phyloP scores from a whole-genome alignment of 2,329 filamentous ascomycete species.

The Anthostomella pinea region DNA sequence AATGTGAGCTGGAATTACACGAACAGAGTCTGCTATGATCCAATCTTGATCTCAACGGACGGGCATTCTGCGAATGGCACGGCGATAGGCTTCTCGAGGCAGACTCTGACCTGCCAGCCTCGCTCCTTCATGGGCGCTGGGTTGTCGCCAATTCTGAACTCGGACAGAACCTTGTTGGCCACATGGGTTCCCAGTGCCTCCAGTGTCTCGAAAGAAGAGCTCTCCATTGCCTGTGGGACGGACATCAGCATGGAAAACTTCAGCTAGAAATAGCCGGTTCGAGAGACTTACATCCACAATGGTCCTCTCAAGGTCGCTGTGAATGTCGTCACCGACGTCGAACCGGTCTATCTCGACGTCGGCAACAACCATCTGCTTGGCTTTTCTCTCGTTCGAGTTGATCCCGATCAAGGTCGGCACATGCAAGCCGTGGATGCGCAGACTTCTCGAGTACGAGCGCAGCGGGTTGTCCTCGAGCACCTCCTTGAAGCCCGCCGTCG shows the following conservation, averaged over 20 bases:
- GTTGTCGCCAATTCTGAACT: conserved; percentile 35
- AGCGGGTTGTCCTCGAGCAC: conserved; percentile 25
- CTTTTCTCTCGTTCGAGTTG: conserved; percentile 65
- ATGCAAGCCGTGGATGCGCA: conserved; percentile 56
- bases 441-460: conserved; percentile 29
- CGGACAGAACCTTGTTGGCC: conserved; percentile 43
- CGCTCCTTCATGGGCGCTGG: conserved; percentile 37
- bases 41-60: conserved; percentile 55
- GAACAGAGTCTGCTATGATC: conserved; percentile 28
- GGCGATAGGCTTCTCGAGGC: conserved; percentile 70
- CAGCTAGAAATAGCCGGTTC: background rate
- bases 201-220: conserved; percentile 60
- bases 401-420: conserved; percentile 70
- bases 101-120: conserved; percentile 55
- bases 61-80: conserved; percentile 71
- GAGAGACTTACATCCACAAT: conserved; percentile 55
- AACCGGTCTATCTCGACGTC: conserved; percentile 60
- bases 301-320: conserved; percentile 54
- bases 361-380: conserved; percentile 64
- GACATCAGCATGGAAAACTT: too few species aligned
- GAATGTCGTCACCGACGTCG: conserved; percentile 45
- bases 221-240: conserved; percentile 45
- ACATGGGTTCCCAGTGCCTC: conserved; percentile 56
- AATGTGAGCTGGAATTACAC: too few species aligned
- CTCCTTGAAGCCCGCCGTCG: conserved; percentile 40